A percentile compares a stretch with the other conserved stretches of the same genome.
phyloP scores from a whole-genome alignment of 2,329 filamentous ascomycete species.

The Diaporthe amygdali region DNA sequence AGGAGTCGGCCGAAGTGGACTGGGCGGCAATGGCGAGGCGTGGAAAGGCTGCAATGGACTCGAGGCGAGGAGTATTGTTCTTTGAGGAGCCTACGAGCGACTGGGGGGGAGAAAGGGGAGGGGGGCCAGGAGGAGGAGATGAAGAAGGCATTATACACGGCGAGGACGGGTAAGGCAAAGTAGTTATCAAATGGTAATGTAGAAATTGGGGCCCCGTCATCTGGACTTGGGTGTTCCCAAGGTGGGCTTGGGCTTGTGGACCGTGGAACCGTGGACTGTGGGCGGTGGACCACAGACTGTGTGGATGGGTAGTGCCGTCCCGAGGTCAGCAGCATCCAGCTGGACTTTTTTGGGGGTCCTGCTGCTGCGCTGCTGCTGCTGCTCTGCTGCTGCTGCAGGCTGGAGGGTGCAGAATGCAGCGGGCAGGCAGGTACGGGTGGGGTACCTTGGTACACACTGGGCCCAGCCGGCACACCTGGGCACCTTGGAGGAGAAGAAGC shows the following conservation, averaged over 20 bases:
- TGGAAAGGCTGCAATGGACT: constrained; percentile 19
- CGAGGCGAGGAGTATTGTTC: constrained; percentile 16
- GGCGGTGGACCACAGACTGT: constrained; percentile 17
- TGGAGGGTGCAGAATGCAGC: background rate
- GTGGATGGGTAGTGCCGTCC: constrained; percentile 13
- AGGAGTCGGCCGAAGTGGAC: constrained; percentile 21
- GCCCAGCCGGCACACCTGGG: background rate
- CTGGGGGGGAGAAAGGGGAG: constrained; percentile 11
- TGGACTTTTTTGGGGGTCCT: background rate
- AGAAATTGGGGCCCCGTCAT: constrained; percentile 26
- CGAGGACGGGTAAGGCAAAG: constrained; percentile 10
- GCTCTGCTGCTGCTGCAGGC: background rate
- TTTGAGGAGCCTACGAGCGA: constrained; percentile 13
- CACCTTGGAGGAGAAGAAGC: background rate
- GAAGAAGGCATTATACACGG: constrained; percentile 25
- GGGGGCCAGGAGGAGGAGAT: constrained; percentile 23
- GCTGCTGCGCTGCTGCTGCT: background rate
- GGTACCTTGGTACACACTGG: background rate
- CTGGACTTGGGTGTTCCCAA: constrained; percentile 7
- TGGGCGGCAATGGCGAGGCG: constrained; percentile 6
- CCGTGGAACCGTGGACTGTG: constrained; percentile 12
- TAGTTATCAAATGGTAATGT: constrained; percentile 21
- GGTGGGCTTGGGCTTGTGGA: constrained; percentile 1
- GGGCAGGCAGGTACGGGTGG: background rate
- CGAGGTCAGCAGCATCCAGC: constrained; percentile 10